These are phyloP conservation scores for Deakozyma indianensis DNA, from an alignment of 805 yeast genomes.

Conservation along the genomic window DNA sequence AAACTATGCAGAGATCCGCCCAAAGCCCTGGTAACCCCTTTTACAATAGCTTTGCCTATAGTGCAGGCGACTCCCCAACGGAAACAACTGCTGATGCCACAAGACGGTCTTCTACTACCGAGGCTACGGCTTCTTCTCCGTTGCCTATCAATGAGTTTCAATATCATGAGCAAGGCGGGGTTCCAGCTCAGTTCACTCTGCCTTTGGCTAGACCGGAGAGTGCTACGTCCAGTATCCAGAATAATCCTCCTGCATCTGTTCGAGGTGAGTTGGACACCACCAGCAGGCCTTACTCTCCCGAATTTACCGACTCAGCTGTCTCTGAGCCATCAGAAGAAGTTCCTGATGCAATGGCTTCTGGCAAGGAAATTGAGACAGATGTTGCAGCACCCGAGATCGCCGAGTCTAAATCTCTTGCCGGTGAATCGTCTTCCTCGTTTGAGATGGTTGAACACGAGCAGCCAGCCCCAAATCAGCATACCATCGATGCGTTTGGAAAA, in stretches of 20 bases:
- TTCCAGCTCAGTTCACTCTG: slow-evolving; percentile 23
- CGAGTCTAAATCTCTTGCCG: not conserved
- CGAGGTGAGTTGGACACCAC: slow-evolving; percentile 48
- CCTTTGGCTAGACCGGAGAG: slow-evolving; percentile 56
- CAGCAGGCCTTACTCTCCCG: slow-evolving; percentile 18
- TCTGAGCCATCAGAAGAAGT: slow-evolving; percentile 12
- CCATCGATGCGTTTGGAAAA: not conserved
- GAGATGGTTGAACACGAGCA: slow-evolving; percentile 5
- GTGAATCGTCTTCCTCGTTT: not conserved
- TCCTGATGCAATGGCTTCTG: slow-evolving; percentile 2
- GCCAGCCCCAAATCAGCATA: not conserved
- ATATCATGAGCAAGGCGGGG: slow-evolving; percentile 4
- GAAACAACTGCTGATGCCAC: slow-evolving; percentile 2
- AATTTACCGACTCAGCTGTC: slow-evolving; percentile 13
- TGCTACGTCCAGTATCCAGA: slow-evolving; percentile 78
- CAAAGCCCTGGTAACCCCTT: slow-evolving; percentile 6
- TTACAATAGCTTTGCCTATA: not conserved
- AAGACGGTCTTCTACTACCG: slow-evolving; percentile 4
- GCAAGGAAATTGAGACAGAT: not conserved
- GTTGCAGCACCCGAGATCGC: not conserved
- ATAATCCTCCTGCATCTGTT: slow-evolving; percentile 82
- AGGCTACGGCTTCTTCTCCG: slow-evolving; percentile 4
- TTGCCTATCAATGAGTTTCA: slow-evolving; percentile 5
- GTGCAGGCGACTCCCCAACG: not conserved
- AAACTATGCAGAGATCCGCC: not conserved